A percentile compares a stretch with the other conserved stretches of the same genome.
Evolutionary conservation across 108 stramenopile genomes (phyloP).

Genomic region (Nitzschia inconspicua): DNA sequence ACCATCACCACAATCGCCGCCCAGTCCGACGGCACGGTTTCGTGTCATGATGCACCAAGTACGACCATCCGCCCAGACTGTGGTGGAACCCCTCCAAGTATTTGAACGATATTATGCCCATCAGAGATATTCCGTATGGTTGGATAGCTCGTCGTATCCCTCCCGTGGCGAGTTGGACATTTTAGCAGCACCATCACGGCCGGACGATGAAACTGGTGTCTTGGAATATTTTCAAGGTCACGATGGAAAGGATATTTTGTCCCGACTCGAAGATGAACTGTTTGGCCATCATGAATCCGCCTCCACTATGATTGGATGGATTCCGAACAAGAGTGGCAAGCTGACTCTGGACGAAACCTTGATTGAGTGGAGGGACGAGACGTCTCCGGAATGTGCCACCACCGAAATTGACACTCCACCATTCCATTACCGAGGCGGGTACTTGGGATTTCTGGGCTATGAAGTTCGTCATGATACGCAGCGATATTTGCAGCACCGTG

Average conservation of each 20-base stretch:
- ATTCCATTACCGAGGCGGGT: slow-evolving; percentile 80
- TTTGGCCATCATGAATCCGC: neutral
- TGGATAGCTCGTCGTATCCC: slow-evolving; percentile 46
- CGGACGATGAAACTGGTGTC: slow-evolving; percentile 6
- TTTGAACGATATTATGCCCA: slow-evolving; percentile 20
- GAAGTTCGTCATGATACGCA: slow-evolving; percentile 76
- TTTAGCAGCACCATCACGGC: slow-evolving; percentile 18
- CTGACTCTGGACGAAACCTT: neutral
- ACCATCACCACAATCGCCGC: neutral
- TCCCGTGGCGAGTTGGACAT: slow-evolving; percentile 26
- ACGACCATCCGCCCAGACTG: neutral
- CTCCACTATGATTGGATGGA: slow-evolving; percentile 5
- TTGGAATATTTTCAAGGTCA: slow-evolving; percentile 18
- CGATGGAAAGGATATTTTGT: slow-evolving; percentile 16
- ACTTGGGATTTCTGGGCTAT: slow-evolving; percentile 79
- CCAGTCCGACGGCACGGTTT: slow-evolving; percentile 3
- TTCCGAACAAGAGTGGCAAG: neutral
- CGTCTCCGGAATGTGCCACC: neutral
- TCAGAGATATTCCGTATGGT: slow-evolving; percentile 54
- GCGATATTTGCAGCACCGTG: slow-evolving; percentile 33
- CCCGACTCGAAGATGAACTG: slow-evolving; percentile 19
- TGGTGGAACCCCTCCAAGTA: slow-evolving; percentile 13
- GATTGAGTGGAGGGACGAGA: slow-evolving; percentile 7
- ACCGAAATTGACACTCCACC: slow-evolving; percentile 17
- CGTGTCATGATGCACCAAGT: slow-evolving; percentile 15